Base-by-base conservation (phyloP, 2,329 filamentous ascomycete species). In the Fusarium napiforme region DNA sequence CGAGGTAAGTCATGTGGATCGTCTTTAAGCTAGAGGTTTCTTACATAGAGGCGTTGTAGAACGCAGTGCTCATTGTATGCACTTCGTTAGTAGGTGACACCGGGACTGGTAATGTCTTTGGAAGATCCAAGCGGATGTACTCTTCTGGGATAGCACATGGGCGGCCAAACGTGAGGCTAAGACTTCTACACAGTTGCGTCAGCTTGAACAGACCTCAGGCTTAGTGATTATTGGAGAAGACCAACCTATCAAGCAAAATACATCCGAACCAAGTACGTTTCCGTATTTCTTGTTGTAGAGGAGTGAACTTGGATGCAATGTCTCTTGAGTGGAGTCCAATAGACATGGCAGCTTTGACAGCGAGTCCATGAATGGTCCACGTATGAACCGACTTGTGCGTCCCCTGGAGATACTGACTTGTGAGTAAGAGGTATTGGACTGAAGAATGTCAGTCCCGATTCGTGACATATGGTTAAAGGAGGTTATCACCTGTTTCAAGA, bases 301-400 rank as follows among this genome's bases (percentile, higher is more conserved):
- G 79, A 1, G 82, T 73, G 46, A 85, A 84, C 1, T 77, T 67
- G 11, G 80, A 78, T 0, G 82, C 80, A 26, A 84, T 65, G 2
- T 65, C 76, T 7, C 77, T 77, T 0, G 84, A 87, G 65, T 89
- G 87, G 0, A 89, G 76, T 1, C 88, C 87, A 4, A 90, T 78
- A 36, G 87, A 84, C 32, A 87, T 79, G 0, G 87, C 87, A 1
- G 85, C 84, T 65, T 84, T 86, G 6, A 89, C 83, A 1, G 87
- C 84, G 1, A 89, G 80, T 0, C 88, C 87, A 68, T 89, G 88
- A 0, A 86, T 81, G 0, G 82, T 86, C 87, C 87, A 90, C 4
- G 87, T 85, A 60, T 88, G 84, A 5, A 87, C 81, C 0, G 87
- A 88, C 26, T 84, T 84, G 42, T 87, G 85, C 0, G 87, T 88